Percentiles rank a stretch among this genome's conserved stretches.
Evolutionary conservation across 1,284 basidiomycete species (phyloP).

Genomic region (Rhodotorula glutinis): DNA sequence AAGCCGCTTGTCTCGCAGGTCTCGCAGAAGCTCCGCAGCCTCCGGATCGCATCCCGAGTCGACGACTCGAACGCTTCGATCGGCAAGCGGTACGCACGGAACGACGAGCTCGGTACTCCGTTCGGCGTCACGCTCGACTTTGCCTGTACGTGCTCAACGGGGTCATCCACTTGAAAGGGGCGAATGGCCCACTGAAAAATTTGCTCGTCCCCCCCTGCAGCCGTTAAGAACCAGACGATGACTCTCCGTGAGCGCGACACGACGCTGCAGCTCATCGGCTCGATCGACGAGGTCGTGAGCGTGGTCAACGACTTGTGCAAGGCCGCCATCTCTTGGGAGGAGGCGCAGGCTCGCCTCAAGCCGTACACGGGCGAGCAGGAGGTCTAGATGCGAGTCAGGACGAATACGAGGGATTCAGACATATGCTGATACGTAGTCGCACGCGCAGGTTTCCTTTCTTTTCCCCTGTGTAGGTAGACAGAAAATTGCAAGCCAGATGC

Average conservation of each 20-base stretch:
- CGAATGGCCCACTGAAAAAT: not conserved
- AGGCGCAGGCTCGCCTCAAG: constrained; percentile 68
- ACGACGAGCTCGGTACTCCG: constrained; percentile 97
- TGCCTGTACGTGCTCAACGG: constrained; percentile 66
- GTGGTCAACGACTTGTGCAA: constrained; percentile 57
- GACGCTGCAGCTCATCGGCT: constrained; percentile 87
- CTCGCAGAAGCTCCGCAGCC: constrained; percentile 77
- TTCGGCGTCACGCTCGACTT: constrained; percentile 97
- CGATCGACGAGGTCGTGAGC: constrained; percentile 82
- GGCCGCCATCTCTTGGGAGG: constrained; percentile 71
- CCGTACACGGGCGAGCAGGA: constrained; percentile 89
- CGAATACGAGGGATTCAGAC: too few species aligned
- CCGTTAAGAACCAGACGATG: constrained; percentile 79
- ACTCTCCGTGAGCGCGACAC: constrained; percentile 93
- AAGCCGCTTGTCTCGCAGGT: constrained; percentile 81
- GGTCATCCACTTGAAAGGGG: too few species aligned
- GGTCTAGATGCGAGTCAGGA: constrained; percentile 51
- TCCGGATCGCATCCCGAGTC: constrained; percentile 84
- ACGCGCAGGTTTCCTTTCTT: too few species aligned
- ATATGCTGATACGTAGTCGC: too few species aligned
- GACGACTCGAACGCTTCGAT: constrained; percentile 95
- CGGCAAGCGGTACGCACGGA: constrained; percentile 93
- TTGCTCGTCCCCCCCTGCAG: constrained; percentile 50
- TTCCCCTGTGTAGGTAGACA: too few species aligned
- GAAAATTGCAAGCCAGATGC: not conserved